phyloP scores from a whole-genome alignment of 2,329 filamentous ascomycete species.

The Alternaria angustiovoidea region DNA sequence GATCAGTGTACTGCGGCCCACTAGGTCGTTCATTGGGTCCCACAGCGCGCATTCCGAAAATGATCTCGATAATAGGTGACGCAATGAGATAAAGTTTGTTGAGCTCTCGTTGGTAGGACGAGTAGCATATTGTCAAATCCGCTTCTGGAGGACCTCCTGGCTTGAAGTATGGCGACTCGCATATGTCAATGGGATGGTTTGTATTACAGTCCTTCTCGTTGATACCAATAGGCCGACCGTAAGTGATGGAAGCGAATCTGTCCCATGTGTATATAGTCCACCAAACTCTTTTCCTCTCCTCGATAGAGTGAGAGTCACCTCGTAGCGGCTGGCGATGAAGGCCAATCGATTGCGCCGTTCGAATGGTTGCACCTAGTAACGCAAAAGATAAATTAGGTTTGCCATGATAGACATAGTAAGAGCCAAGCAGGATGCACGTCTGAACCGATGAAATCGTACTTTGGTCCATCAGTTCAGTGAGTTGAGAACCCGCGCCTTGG shows the following conservation, averaged over 20 bases:
- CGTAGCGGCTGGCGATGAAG: slow-evolving; percentile 42
- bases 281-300: slow-evolving; percentile 53
- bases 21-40: slow-evolving; percentile 12
- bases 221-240: slow-evolving; percentile 53
- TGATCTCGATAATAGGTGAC: too few relatives aligned
- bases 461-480: slow-evolving; percentile 54
- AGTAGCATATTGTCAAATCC: slow-evolving; percentile 18
- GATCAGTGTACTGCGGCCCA: slow-evolving; percentile 19
- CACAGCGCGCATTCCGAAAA: slow-evolving; percentile 30
- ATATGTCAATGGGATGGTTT: slow-evolving; percentile 45
- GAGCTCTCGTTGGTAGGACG: slow-evolving; percentile 27
- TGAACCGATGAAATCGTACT: slow-evolving; percentile 51
- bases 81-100: too few relatives aligned
- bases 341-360: slow-evolving; percentile 47
- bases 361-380: slow-evolving; percentile 50
- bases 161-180: slow-evolving; percentile 43
- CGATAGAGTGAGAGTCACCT: slow-evolving; percentile 34
- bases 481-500: slow-evolving; percentile 42
- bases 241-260: slow-evolving; percentile 52
- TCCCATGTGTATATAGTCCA: slow-evolving; percentile 57
- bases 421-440: slow-evolving; percentile 52
- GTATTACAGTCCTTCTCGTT: slow-evolving; percentile 54
- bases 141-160: background rate
- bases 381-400: slow-evolving; percentile 53
- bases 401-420: slow-evolving; percentile 55